Conservation (phyloP, 2,329 filamentous ascomycete genomes). For the Fusarium subtropicale region DNA sequence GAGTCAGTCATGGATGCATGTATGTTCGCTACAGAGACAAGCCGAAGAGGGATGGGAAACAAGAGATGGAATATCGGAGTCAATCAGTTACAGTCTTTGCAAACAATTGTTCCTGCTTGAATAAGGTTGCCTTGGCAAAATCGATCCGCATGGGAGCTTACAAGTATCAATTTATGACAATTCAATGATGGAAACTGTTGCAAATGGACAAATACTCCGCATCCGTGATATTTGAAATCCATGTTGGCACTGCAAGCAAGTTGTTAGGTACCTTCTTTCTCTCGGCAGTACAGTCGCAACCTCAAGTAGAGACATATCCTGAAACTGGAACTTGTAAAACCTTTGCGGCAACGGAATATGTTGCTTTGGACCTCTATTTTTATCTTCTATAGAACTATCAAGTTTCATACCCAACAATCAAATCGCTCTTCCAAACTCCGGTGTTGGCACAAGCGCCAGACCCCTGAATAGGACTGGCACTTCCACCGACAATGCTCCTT, state of each 20-base stretch:
- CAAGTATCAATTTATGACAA: neutral
- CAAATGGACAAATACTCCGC: neutral
- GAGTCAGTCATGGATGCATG: neutral
- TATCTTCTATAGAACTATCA: constrained; percentile 3
- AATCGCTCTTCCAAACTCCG: constrained; percentile 7
- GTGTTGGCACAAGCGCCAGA: constrained; percentile 1
- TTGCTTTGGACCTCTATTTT: neutral
- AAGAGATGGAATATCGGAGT: neutral
- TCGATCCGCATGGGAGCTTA: neutral
- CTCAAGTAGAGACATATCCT: neutral
- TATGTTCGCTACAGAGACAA: neutral
- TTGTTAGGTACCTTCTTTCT: neutral
- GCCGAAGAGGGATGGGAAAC: neutral
- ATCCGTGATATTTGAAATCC: neutral
- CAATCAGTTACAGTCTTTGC: neutral
- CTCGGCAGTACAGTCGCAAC: neutral
- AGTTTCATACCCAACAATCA: constrained; percentile 6
- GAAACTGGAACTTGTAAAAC: neutral
- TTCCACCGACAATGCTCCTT: neutral
- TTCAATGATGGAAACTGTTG: neutral
- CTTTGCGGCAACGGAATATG: neutral
- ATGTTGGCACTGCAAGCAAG: neutral
- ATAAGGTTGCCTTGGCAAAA: neutral
- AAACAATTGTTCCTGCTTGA: neutral
- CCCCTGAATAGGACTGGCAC: neutral